Base-by-base conservation (phyloP, 331 rosid genomes). In the Ulmus americana region DNA sequence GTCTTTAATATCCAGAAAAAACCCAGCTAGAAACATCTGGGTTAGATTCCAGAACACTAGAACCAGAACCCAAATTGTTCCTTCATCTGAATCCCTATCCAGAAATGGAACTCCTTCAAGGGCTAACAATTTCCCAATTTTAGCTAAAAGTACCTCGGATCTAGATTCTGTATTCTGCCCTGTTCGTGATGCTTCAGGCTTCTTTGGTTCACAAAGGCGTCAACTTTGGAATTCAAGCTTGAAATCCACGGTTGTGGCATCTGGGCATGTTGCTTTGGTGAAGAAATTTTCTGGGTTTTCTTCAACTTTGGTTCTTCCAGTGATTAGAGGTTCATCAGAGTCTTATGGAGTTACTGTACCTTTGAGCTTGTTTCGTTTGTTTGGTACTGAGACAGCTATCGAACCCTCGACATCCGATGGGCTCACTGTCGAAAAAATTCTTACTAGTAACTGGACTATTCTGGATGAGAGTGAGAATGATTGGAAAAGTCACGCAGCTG, bases 401-500 rank as follows among this genome's bases (percentile, higher is more conserved):
- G 85, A 85, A 42, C 84, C 64, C 22, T 83, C 97, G 54, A 86
- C 91, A 50, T 79, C 88, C 0, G 97, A 85, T 59, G 95, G 95
- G 63, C 88, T 92, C 52, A 89, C 98, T 0, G 88, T 84, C 20
- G 82, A 85, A 38, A 75, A 83, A 64, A 89, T 89, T 56, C 51
- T 94, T 5, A 76, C 83, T 20, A 70, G 65, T 28, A 81, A 81
- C 65, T 94, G 95, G 97, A 11, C 69, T 40, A 85, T 89, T 71
- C 81, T 85, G 0, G 81, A 79, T 6, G 91, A 87, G 70, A 71
- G 77, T 51, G 91, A 94, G 55, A 62, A 76, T 43, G 95, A 89
- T 71, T 94, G 98, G 98, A 94, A 79, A 83, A 94, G 97, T 64
- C 97, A 94, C 39, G 95, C 95, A 45, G 20, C 91, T 13, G 91